These are phyloP conservation scores for Populus nigra DNA, from an alignment of 345 rosid genomes.

Conservation along the genomic window DNA sequence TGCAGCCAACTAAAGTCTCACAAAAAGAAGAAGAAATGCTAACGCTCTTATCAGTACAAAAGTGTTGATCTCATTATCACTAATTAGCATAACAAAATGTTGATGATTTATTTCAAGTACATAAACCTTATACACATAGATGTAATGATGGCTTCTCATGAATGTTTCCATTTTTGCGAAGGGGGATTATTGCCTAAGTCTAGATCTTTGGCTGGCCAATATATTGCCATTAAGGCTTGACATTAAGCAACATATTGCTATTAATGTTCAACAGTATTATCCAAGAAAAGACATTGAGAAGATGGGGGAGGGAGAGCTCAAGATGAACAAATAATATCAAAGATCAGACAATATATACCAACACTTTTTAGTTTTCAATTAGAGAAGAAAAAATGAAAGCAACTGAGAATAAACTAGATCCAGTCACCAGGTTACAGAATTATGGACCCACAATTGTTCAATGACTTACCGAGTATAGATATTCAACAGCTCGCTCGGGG, in stretches of 20 bases:
- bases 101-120: not conserved
- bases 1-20: not conserved
- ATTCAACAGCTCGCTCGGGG: conserved; percentile 37
- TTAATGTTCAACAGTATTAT: not conserved
- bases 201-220: not conserved
- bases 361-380: not conserved
- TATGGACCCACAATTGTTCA: not conserved
- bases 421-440: not conserved
- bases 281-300: not conserved
- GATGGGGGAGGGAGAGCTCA: not conserved
- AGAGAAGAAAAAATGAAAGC: not conserved
- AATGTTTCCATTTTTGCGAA: not conserved
- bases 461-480: conserved; percentile 32
- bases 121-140: not conserved
- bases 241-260: not conserved
- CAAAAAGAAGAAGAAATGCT: not conserved
- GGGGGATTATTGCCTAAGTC: not conserved
- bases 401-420: not conserved
- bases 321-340: not conserved
- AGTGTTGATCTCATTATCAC: not conserved
- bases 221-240: not conserved
- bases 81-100: not conserved
- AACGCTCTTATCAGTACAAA: not conserved
- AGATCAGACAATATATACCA: not conserved
- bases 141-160: not conserved